phyloP scores from a whole-genome alignment of 2,329 filamentous ascomycete genomes.

The Fusarium decemcellulare region DNA sequence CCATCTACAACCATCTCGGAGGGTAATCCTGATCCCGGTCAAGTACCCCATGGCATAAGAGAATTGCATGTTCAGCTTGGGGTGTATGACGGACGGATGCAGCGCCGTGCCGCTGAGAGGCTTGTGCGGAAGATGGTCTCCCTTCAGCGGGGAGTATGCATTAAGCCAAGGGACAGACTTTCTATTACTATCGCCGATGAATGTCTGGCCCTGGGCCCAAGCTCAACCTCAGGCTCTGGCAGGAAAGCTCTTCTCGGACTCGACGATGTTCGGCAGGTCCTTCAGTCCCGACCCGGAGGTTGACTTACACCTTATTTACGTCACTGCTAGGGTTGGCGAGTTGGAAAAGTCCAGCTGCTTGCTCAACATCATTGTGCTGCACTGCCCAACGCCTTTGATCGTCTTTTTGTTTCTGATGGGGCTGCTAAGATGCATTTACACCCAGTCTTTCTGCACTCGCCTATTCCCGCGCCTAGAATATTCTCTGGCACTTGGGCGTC shows the following conservation, averaged over 20 bases:
- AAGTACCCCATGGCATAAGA: conserved; percentile 25
- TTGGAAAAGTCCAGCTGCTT: neutral
- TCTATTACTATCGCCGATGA: conserved; percentile 12
- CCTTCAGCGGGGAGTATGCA: conserved; percentile 22
- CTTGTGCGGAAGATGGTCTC: conserved; percentile 26
- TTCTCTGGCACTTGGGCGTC: conserved; percentile 1
- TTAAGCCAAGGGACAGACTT: conserved; percentile 21
- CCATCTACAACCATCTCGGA: conserved; percentile 37
- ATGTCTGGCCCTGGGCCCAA: conserved; percentile 11
- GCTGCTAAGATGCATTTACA: neutral
- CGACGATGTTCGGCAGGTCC: conserved; percentile 6
- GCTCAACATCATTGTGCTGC: neutral
- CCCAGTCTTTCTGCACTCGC: conserved; percentile 1
- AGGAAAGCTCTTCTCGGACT: conserved; percentile 11
- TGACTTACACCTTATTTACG: conserved; percentile 11
- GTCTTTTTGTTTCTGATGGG: no score
- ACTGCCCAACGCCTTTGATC: no score
- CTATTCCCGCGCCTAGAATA: conserved; percentile 3
- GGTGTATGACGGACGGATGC: conserved; percentile 22
- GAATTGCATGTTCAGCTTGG: conserved; percentile 24
- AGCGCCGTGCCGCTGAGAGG: conserved; percentile 25
- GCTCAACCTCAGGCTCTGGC: conserved; percentile 4
- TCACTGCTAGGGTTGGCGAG: conserved; percentile 9
- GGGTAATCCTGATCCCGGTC: conserved; percentile 30
- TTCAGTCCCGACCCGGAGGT: neutral